A percentile compares a stretch with the other conserved stretches of the same genome.
Conservation (phyloP, 2,329 filamentous ascomycete genomes). For the Keithomyces neogunnii region DNA sequence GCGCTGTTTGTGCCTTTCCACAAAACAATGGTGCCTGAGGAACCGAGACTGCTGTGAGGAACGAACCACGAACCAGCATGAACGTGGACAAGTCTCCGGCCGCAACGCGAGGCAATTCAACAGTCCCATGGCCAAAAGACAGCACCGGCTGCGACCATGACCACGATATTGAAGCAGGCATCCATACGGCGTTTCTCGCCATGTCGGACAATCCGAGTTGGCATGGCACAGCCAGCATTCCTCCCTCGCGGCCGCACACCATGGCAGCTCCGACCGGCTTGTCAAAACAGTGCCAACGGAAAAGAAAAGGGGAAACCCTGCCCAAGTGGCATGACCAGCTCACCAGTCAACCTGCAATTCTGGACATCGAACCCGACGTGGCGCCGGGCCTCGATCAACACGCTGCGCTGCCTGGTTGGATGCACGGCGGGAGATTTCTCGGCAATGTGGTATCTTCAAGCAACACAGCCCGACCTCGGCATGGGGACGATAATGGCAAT, state of each 20-base stretch:
- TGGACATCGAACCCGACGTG: slow-evolving; percentile 29
- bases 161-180: too few relatives aligned
- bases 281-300: not conserved
- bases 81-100: too few relatives aligned
- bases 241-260: too few relatives aligned
- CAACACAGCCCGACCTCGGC: slow-evolving; percentile 35
- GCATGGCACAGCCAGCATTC: not conserved
- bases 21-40: too few relatives aligned
- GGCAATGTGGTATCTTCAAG: slow-evolving; percentile 45
- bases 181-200: not conserved
- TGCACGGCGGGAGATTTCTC: slow-evolving; percentile 49
- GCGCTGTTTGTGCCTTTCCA: too few relatives aligned
- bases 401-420: slow-evolving; percentile 44
- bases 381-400: slow-evolving; percentile 45
- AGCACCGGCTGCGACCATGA: too few relatives aligned
- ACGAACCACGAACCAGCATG: too few relatives aligned
- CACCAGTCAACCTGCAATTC: slow-evolving; percentile 12
- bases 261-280: not conserved
- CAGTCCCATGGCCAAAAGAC: too few relatives aligned
- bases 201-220: not conserved
- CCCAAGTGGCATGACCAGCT: not conserved
- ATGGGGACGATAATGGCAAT: slow-evolving; percentile 41
- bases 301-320: not conserved
- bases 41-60: too few relatives aligned
- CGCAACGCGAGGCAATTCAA: too few relatives aligned